Percentiles rank a stretch among this genome's conserved stretches.
Evolutionary conservation across 768 basidiomycete species (phyloP).

Genomic region (Hortiboletus campestris): DNA sequence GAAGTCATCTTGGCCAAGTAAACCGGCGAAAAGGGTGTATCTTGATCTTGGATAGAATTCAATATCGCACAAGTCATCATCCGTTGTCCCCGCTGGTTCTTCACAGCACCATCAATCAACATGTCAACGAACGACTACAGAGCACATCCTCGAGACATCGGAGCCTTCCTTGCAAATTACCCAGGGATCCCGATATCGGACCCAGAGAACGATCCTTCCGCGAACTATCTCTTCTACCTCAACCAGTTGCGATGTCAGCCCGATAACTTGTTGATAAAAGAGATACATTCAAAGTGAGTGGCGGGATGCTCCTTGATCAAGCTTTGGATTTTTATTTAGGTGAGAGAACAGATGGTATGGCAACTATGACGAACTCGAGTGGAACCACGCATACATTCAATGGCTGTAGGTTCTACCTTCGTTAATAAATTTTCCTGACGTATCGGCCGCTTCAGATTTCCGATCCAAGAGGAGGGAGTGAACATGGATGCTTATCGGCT

Average conservation of each 20-base stretch:
- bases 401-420: conserved; percentile 59
- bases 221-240: conserved; percentile 62
- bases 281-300: conserved; percentile 57
- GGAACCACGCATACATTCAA: conserved; percentile 72
- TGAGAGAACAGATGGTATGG: conserved; percentile 56
- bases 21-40: neutral
- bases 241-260: conserved; percentile 57
- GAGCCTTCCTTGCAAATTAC: conserved; percentile 26
- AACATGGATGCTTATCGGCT: conserved; percentile 67
- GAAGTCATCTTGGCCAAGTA: neutral
- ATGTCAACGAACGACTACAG: conserved; percentile 13
- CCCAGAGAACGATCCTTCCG: conserved; percentile 15
- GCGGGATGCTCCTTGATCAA: neutral
- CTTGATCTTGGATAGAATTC: conserved; percentile 1
- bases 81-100: conserved; percentile 11
- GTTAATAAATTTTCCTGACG: neutral
- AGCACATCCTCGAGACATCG: conserved; percentile 23
- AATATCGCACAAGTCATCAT: conserved; percentile 2
- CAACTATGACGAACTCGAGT: conserved; percentile 60
- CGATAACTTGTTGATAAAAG: conserved; percentile 58
- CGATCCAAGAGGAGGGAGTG: conserved; percentile 72
- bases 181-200: conserved; percentile 12
- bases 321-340: neutral
- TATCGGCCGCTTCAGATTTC: conserved; percentile 46
- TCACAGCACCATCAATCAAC: neutral